phyloP scores from a whole-genome alignment of 2,329 filamentous ascomycete species.

The Penicillium sp. region DNA sequence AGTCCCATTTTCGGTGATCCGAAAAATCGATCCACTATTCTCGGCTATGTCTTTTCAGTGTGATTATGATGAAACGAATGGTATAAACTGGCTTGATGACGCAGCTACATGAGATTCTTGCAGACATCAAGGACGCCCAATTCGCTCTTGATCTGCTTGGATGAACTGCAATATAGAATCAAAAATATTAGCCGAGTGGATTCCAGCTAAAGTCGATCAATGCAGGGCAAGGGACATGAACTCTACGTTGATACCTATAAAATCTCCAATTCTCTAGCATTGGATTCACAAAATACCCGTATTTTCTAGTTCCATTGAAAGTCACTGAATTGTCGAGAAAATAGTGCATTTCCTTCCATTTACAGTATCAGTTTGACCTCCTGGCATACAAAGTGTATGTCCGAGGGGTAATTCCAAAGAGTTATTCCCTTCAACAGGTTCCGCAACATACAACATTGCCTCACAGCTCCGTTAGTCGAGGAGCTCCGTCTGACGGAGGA shows the following conservation, averaged over 20 bases:
- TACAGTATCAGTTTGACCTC: neutral
- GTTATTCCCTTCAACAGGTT: neutral
- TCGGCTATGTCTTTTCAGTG: neutral
- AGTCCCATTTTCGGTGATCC: constrained; percentile 1
- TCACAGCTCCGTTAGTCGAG: constrained; percentile 47
- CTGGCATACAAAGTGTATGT: neutral
- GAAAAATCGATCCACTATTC: neutral
- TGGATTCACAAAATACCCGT: neutral
- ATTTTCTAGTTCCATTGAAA: neutral
- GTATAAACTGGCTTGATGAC: neutral
- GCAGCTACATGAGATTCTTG: neutral
- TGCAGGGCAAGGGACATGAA: neutral
- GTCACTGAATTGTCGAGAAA: neutral
- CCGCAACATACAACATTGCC: neutral
- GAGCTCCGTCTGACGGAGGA: constrained; percentile 51
- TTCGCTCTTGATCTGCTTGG: neutral
- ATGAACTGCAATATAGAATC: neutral
- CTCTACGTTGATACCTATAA: neutral
- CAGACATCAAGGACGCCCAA: neutral
- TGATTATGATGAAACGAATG: neutral
- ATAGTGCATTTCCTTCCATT: too few species aligned
- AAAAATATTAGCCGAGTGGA: neutral
- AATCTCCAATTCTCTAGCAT: neutral
- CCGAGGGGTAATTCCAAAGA: neutral
- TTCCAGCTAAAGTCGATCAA: neutral